phyloP scores from a whole-genome alignment of 768 basidiomycete genomes.

The Neoboletus brunneissimus region DNA sequence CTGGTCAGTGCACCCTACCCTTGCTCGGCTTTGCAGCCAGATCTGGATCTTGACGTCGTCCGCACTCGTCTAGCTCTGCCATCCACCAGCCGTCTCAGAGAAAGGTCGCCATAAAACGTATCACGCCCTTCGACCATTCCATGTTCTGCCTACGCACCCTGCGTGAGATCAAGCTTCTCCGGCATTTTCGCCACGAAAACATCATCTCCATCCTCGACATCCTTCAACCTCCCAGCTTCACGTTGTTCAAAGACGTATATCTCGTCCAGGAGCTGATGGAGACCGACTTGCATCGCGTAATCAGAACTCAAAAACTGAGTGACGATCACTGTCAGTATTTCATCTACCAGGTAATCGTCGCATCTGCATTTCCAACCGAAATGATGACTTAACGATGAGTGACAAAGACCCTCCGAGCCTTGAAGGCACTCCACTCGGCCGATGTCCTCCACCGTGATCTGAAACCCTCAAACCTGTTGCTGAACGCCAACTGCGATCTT shows the following conservation, averaged over 20 bases:
- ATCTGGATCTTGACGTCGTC: conserved; percentile 5
- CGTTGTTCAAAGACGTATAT: conserved; percentile 84
- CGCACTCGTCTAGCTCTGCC: conserved; percentile 50
- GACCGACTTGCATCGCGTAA: conserved; percentile 95
- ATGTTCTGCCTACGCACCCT: conserved; percentile 87
- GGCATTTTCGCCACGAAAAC: conserved; percentile 81
- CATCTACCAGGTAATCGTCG: conserved; percentile 75
- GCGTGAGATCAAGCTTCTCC: conserved; percentile 89
- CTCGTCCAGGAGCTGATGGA: conserved; percentile 78
- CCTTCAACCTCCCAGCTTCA: conserved; percentile 70
- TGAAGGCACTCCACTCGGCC: conserved; percentile 94
- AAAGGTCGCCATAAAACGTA: conserved; percentile 94
- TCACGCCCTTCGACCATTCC: conserved; percentile 91
- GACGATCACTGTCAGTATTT: conserved; percentile 99
- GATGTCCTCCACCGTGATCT: conserved; percentile 95
- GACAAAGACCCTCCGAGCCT: conserved; percentile 74
- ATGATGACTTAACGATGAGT: not conserved
- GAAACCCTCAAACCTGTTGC: conserved; percentile 91
- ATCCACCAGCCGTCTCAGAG: conserved; percentile 73
- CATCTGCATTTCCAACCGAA: conserved; percentile 1
- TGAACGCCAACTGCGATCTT: conserved; percentile 96
- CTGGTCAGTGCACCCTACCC: conserved; percentile 39
- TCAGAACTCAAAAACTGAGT: conserved; percentile 88
- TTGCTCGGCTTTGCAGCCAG: not conserved
- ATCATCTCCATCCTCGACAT: conserved; percentile 97